These are phyloP conservation scores for Lodderomyces orthopsilosis DNA, from an alignment of 1,139 yeast species.

Conservation along the genomic window DNA sequence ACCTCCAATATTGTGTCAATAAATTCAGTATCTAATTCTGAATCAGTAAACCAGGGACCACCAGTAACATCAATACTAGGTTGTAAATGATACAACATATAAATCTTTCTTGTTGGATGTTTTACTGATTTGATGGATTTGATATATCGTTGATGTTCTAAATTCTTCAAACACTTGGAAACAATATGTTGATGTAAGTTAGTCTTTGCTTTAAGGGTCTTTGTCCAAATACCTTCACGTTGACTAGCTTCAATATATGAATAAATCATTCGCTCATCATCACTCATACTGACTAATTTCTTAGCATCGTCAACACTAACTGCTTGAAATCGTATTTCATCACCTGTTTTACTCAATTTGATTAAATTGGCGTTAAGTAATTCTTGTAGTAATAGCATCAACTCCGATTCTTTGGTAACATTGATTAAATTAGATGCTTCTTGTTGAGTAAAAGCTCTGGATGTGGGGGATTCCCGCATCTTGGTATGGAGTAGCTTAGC, in stretches of 20 bases:
- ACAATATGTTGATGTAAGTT: conserved; percentile 93
- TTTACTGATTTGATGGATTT: conserved; percentile 90
- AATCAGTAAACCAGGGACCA: conserved; percentile 98
- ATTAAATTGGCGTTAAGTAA: conserved; percentile 63
- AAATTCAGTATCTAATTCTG: conserved; percentile 91
- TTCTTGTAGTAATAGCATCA: conserved; percentile 64
- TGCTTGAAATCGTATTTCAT: conserved; percentile 70
- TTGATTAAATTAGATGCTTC: conserved; percentile 48
- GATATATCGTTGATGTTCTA: conserved; percentile 82
- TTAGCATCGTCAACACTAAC: conserved; percentile 64
- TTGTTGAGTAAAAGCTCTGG: conserved; percentile 53
- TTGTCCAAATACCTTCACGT: conserved; percentile 96
- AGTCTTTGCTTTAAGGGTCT: conserved; percentile 85
- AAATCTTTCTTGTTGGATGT: conserved; percentile 93
- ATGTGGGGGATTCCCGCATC: conserved; percentile 52
- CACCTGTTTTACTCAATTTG: conserved; percentile 64
- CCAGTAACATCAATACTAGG: conserved; percentile 97
- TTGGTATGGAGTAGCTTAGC: conserved; percentile 56
- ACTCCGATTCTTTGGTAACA: conserved; percentile 37
- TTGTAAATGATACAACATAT: conserved; percentile 88
- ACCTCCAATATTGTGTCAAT: conserved; percentile 80
- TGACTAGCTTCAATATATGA: conserved; percentile 90
- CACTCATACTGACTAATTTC: conserved; percentile 69
- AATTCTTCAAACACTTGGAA: conserved; percentile 73
- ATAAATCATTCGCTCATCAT: conserved; percentile 90